Conservation (phyloP, 495 filamentous ascomycete species). For the Podospora anserina region DNA sequence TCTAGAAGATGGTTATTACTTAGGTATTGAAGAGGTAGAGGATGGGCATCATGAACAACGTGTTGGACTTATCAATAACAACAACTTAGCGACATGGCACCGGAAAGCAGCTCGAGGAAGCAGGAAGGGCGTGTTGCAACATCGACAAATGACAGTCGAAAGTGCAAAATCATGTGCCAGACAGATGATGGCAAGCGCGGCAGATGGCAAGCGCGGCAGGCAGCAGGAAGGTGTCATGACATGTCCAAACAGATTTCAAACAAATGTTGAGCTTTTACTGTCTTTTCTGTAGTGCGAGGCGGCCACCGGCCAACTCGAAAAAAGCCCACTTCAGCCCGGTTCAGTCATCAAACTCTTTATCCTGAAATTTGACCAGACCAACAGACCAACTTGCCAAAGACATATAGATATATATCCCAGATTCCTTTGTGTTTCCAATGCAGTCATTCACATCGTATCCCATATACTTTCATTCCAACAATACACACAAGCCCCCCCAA, state of each 20-base stretch:
- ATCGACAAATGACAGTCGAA: too few relatives aligned
- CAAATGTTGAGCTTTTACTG: too few relatives aligned
- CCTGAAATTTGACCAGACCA: not conserved
- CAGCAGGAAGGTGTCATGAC: not conserved
- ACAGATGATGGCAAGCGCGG: not conserved
- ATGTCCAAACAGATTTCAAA: not conserved
- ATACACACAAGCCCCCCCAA: not conserved
- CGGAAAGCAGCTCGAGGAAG: too few relatives aligned
- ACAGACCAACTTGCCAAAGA: not conserved
- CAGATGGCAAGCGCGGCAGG: not conserved
- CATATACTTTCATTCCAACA: conserved; percentile 1
- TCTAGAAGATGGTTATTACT: not conserved
- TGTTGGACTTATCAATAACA: not conserved
- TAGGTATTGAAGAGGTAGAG: not conserved
- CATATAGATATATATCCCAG: not conserved
- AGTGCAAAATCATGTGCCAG: too few relatives aligned
- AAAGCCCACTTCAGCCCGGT: too few relatives aligned
- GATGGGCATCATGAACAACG: not conserved
- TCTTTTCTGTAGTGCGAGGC: too few relatives aligned
- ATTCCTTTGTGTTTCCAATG: not conserved
- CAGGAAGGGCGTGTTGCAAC: not conserved
- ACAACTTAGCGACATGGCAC: not conserved
- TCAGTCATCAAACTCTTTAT: not conserved
- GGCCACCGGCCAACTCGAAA: too few relatives aligned
- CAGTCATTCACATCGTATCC: not conserved